These are phyloP conservation scores for Fusarium succisae DNA, from an alignment of 2,329 filamentous ascomycete species.

Conservation along the genomic window DNA sequence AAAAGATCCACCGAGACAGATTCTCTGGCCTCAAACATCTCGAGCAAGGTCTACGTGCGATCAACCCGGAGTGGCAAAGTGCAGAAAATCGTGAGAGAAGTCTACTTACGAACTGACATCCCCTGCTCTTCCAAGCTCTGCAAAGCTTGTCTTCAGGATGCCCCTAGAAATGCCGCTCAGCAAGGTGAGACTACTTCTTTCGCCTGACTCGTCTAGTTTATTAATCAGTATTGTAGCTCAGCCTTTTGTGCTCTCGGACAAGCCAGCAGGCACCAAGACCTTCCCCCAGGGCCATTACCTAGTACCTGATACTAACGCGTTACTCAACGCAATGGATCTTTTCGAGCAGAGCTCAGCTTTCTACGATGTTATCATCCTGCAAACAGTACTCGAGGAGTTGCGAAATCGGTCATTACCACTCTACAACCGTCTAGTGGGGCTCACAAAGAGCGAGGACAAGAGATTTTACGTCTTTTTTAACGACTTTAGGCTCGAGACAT, in stretches of 20 bases:
- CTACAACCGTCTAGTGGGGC: conserved; percentile 89
- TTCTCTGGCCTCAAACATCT: conserved; percentile 75
- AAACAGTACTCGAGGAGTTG: conserved; percentile 95
- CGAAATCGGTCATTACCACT: conserved; percentile 92
- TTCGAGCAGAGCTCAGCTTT: conserved; percentile 94
- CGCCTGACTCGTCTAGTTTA: not conserved
- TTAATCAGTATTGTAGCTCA: conserved; percentile 61
- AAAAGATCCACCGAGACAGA: conserved; percentile 66
- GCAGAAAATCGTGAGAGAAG: conserved; percentile 96
- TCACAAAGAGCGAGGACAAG: conserved; percentile 96
- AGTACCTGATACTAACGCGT: conserved; percentile 93
- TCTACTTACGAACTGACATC: conserved; percentile 96
- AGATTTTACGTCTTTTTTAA: conserved; percentile 99
- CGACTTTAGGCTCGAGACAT: conserved; percentile 93
- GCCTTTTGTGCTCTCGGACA: conserved; percentile 89
- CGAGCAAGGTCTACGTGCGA: conserved; percentile 94
- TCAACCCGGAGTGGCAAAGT: conserved; percentile 97
- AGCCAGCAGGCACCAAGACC: conserved; percentile 81
- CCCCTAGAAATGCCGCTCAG: conserved; percentile 81
- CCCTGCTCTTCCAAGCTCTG: conserved; percentile 95
- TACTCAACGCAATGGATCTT: conserved; percentile 95
- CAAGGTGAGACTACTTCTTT: conserved; percentile 64
- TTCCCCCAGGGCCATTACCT: conserved; percentile 93
- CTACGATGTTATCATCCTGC: conserved; percentile 95
- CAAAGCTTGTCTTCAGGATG: conserved; percentile 74